A percentile compares a stretch with the other conserved stretches of the same genome.
These are phyloP conservation scores for Clarireedia monteithiana DNA, from an alignment of 2,329 filamentous ascomycete species.

Conservation along the genomic window DNA sequence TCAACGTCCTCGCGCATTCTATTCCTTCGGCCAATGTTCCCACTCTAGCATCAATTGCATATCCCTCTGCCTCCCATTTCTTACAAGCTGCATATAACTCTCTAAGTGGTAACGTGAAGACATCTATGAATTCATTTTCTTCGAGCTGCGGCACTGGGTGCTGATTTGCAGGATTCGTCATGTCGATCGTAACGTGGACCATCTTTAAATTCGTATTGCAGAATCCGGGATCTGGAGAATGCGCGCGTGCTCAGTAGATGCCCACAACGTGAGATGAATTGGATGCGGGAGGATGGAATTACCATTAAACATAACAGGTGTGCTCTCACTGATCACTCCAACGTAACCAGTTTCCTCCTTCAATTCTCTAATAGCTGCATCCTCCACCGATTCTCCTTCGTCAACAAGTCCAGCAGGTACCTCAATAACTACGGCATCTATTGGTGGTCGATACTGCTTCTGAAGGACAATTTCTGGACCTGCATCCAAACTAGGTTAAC, in stretches of 20 bases:
- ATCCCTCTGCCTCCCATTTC: slow-evolving; percentile 35
- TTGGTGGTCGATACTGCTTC: slow-evolving; percentile 58
- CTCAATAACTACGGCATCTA: slow-evolving; percentile 53
- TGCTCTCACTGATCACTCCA: slow-evolving; percentile 46
- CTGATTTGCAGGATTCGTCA: slow-evolving; percentile 37
- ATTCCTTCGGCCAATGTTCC: slow-evolving; percentile 34
- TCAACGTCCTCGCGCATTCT: slow-evolving; percentile 31
- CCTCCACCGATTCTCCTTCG: slow-evolving; percentile 50
- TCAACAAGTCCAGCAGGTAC: slow-evolving; percentile 59
- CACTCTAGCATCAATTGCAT: slow-evolving; percentile 33
- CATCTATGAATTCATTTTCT: slow-evolving; percentile 46
- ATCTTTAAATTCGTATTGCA: slow-evolving; percentile 58
- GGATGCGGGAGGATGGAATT: neutral
- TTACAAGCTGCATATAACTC: slow-evolving; percentile 39
- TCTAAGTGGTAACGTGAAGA: slow-evolving; percentile 39
- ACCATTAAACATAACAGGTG: slow-evolving; percentile 59
- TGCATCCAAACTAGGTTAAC: slow-evolving; percentile 14
- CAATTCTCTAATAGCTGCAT: slow-evolving; percentile 56
- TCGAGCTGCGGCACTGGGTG: slow-evolving; percentile 40
- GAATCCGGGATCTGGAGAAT: slow-evolving; percentile 47
- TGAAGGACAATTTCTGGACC: slow-evolving; percentile 52
- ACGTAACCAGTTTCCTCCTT: slow-evolving; percentile 62
- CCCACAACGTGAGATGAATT: neutral
- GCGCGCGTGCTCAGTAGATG: neutral
- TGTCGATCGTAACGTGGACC: slow-evolving; percentile 41